Conservation (phyloP, 2,329 filamentous ascomycete genomes). For the Harringtonia lauricola region DNA sequence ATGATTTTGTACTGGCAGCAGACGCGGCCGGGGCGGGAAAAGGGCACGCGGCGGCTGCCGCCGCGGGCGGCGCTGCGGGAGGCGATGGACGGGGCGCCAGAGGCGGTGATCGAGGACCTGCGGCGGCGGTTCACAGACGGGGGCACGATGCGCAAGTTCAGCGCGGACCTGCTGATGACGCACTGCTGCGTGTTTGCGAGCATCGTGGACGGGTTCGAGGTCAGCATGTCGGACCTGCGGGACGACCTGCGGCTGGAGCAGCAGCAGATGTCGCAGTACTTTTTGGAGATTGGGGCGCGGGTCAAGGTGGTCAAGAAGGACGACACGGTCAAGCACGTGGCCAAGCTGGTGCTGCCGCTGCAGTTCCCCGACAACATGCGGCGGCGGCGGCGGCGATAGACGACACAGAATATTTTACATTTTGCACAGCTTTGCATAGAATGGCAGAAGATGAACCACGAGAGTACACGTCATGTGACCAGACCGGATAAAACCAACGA, state of each 20-base stretch:
- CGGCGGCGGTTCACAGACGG: conserved; percentile 57
- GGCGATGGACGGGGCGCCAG: conserved; percentile 44
- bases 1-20: conserved; percentile 41
- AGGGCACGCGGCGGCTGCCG: conserved; percentile 40
- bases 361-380: conserved; percentile 59
- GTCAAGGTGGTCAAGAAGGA: conserved; percentile 50
- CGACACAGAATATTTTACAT: too few species aligned
- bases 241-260: conserved; percentile 64
- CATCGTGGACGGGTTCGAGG: conserved; percentile 62
- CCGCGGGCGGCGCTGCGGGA: conserved; percentile 50
- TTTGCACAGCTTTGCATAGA: too few species aligned
- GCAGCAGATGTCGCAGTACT: conserved; percentile 61
- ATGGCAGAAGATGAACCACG: too few species aligned
- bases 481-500: too few species aligned
- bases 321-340: conserved; percentile 44
- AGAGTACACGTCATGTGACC: too few species aligned
- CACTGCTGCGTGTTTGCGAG: conserved; percentile 62
- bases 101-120: conserved; percentile 54
- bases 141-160: conserved; percentile 57
- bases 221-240: conserved; percentile 57
- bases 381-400: conserved; percentile 8
- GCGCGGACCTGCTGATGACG: conserved; percentile 60
- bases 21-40: conserved; percentile 33
- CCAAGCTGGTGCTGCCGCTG: conserved; percentile 65
- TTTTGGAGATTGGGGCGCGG: conserved; percentile 63